Conservation (phyloP, 306 rosid species). For the Dryas drummondii region DNA sequence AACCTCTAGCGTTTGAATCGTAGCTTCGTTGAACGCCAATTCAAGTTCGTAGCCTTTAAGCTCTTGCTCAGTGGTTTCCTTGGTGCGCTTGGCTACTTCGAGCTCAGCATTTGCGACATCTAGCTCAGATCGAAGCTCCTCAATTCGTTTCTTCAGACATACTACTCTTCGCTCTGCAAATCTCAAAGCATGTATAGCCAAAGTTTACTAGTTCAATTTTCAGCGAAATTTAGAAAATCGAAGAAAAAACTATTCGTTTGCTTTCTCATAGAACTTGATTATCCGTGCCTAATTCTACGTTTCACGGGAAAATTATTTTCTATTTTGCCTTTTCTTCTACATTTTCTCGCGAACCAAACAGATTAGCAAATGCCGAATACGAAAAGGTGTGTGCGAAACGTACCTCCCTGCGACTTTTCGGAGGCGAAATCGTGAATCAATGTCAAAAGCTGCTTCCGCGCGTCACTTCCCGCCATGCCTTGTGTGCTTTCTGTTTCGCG, state of each 20-base stretch:
- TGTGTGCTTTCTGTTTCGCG: slow-evolving; percentile 11
- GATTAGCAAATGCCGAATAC: background rate
- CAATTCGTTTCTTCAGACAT: slow-evolving; percentile 58
- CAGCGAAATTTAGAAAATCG: background rate
- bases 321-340: background rate
- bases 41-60: slow-evolving; percentile 79
- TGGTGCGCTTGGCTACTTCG: slow-evolving; percentile 61
- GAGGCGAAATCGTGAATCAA: slow-evolving; percentile 67
- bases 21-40: slow-evolving; percentile 50
- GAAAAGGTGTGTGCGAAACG: background rate
- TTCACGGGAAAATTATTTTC: background rate
- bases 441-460: slow-evolving; percentile 57
- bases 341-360: slow-evolving; percentile 25
- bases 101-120: slow-evolving; percentile 49
- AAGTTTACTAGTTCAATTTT: background rate
- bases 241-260: background rate
- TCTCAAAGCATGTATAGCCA: background rate
- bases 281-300: background rate
- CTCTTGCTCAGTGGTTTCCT: slow-evolving; percentile 72
- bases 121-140: slow-evolving; percentile 52
- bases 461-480: slow-evolving; percentile 67
- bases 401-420: slow-evolving; percentile 88
- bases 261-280: background rate
- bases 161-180: slow-evolving; percentile 67
- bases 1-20: slow-evolving; percentile 69